phyloP scores from a whole-genome alignment of 768 basidiomycete genomes.

The Boletus fagicola region DNA sequence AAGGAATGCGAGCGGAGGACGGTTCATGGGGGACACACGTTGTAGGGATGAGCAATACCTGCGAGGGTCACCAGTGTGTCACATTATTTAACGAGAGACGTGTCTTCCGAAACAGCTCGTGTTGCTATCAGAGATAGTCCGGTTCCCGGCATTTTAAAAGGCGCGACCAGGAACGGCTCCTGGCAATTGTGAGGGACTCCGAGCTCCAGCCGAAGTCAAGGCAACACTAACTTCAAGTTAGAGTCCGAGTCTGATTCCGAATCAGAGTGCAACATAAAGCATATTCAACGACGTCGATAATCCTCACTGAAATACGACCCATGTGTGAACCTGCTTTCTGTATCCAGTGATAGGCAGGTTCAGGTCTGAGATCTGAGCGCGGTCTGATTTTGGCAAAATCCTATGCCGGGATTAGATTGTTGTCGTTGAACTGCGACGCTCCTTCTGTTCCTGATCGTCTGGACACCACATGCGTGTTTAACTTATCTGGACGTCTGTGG shows the following conservation, averaged over 20 bases:
- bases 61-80: background rate
- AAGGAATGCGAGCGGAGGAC: slow-evolving; percentile 4
- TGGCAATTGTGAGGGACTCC: background rate
- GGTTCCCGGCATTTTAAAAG: background rate
- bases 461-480: background rate
- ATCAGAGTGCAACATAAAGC: background rate
- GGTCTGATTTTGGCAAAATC: background rate
- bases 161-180: background rate
- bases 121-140: background rate
- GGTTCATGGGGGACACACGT: slow-evolving; percentile 5
- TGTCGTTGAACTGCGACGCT: background rate
- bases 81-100: background rate
- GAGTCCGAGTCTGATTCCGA: background rate
- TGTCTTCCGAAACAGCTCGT: background rate
- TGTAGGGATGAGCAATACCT: background rate
- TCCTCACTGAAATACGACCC: background rate
- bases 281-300: background rate
- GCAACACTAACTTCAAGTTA: too few species aligned
- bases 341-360: background rate
- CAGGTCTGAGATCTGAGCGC: background rate
- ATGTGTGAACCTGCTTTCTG: background rate
- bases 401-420: background rate
- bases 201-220: background rate
- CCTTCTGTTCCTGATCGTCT: background rate
- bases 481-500: background rate